Base-by-base conservation (phyloP, 768 basidiomycete genomes). In the Suillus hirtellus region DNA sequence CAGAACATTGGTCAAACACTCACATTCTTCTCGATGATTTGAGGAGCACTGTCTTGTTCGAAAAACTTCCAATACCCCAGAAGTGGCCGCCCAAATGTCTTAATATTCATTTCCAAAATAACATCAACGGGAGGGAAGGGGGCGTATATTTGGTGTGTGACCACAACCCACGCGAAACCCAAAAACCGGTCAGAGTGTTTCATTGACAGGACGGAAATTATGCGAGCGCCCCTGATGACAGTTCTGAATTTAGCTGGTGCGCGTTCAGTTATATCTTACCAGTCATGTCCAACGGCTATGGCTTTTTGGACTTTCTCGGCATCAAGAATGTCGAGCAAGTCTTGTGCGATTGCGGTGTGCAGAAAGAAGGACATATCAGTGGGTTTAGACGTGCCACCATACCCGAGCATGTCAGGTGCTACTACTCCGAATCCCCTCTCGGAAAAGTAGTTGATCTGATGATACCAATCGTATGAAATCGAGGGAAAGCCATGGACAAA, bases 401-500 rank as follows among this genome's bases (percentile, higher is more conserved):
- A 77, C 7, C 84, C 83, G 15, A 84, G 76, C 66, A 82, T 76
- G 67, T 84, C 83, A 0, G 82, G 82, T 17, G 75, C 79, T 56
- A 85, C 68, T 15, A 83, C 35, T 14, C 81, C 78, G 50, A 79
- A 81, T 27, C 82, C 83, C 61, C 70, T 70, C 35, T 71, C 68
- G 47, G 71, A 60, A 68, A 84, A 76, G 69, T 74, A 73, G 58
- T 71, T 64, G 60, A 81, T 74, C 58, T 81, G 78, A 43, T 72
- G 67, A 47, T 74, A 72, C 83, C 83, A 84, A 62, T 78, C 79
- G 54, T 75, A 67, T 10, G 79, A 76, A 1, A 76, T 76, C 0
- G 79, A 77, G 1, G 80, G 82, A 58, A 80, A 83, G 12, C 81
- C 81, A 61, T 83, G 81, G 24, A 81, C 63, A 49, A 83, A 74